A percentile compares a stretch with the other conserved stretches of the same genome.
Conservation (phyloP, 176 grass and related monocot species). For the Thalia dealbata region DNA sequence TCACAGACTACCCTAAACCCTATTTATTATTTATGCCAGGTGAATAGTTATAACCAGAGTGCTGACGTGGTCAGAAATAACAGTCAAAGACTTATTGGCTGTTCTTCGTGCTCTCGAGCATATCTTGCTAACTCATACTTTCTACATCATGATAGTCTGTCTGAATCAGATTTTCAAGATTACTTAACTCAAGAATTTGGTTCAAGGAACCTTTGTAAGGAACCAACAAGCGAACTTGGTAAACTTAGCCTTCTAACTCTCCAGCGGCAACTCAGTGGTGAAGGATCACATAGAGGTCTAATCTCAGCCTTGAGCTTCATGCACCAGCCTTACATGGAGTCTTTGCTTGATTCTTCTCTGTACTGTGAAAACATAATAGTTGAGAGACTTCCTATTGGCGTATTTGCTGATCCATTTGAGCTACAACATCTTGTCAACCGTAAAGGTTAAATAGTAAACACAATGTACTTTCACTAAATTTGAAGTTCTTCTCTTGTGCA, state of each 20-base stretch:
- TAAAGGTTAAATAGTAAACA: constrained; percentile 33
- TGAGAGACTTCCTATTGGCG: constrained; percentile 52
- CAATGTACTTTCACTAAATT: neutral
- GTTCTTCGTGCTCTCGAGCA: too few species aligned
- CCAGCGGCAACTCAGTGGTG: constrained; percentile 38
- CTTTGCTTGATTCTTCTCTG: constrained; percentile 31
- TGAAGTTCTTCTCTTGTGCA: neutral
- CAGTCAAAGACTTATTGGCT: too few species aligned
- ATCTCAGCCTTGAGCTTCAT: constrained; percentile 46
- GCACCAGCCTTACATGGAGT: constrained; percentile 21
- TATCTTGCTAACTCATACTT: too few species aligned
- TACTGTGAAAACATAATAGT: constrained; percentile 52
- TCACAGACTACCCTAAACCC: too few species aligned
- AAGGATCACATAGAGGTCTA: constrained; percentile 75
- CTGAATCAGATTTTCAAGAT: neutral
- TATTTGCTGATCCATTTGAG: constrained; percentile 91
- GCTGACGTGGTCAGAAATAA: too few species aligned
- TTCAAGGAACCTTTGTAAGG: constrained; percentile 31
- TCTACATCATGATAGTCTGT: too few species aligned
- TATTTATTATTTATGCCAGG: too few species aligned
- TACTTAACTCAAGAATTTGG: constrained; percentile 20
- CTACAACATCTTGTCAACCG: constrained; percentile 60
- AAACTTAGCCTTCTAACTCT: constrained; percentile 25
- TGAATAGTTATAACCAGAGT: too few species aligned
- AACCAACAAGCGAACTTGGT: constrained; percentile 13